These are phyloP conservation scores for Phoma herbarum DNA, from an alignment of 2,329 filamentous ascomycete species.

Conservation along the genomic window DNA sequence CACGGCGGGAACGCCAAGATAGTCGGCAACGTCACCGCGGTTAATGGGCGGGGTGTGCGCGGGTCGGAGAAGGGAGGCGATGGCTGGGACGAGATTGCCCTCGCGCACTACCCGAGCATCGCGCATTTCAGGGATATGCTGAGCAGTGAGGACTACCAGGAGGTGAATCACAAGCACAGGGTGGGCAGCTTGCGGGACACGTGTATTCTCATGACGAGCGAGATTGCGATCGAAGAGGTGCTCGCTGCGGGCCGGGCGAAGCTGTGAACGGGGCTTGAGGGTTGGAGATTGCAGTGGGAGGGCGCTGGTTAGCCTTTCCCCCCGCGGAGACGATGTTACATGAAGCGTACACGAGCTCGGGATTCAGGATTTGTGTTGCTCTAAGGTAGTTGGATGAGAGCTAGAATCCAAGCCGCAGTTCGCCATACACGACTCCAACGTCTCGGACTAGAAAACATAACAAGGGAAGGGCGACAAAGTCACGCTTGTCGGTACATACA, in stretches of 20 bases:
- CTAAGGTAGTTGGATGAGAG: too few relatives aligned
- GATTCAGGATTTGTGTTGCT: too few relatives aligned
- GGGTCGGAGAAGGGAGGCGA: neutral
- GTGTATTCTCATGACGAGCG: constrained; percentile 63
- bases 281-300: neutral
- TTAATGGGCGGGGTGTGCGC: neutral
- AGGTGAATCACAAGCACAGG: constrained; percentile 63
- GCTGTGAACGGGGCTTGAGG: constrained; percentile 5
- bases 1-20: constrained; percentile 69
- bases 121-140: constrained; percentile 70
- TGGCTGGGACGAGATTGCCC: constrained; percentile 70
- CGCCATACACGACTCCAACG: too few relatives aligned
- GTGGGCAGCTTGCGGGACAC: constrained; percentile 63
- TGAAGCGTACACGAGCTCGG: too few relatives aligned
- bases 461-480: too few relatives aligned
- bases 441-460: too few relatives aligned
- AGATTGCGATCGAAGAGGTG: constrained; percentile 52
- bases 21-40: constrained; percentile 55
- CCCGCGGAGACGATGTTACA: too few relatives aligned
- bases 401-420: too few relatives aligned
- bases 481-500: too few relatives aligned
- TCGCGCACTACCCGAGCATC: constrained; percentile 71
- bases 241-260: constrained; percentile 17
- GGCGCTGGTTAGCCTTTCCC: neutral
- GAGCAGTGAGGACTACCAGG: constrained; percentile 65